Evolutionary conservation across 208 protist species (phyloP).

Genomic region (Trypanosoma theileri): DNA sequence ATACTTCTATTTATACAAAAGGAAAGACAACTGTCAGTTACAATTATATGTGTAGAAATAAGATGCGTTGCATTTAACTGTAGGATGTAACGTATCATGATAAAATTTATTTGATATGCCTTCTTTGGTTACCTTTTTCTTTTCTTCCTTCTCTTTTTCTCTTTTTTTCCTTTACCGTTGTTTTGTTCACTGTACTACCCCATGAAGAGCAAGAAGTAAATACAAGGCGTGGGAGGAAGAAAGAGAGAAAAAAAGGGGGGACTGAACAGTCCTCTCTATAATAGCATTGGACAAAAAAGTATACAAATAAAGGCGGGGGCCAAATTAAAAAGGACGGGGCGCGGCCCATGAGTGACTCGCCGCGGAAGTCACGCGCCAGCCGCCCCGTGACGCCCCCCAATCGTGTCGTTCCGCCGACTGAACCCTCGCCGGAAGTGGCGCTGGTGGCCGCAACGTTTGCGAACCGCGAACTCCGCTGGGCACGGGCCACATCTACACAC

Average conservation of each 20-base stretch:
- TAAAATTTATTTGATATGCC: neutral
- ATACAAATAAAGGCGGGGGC: too few relatives aligned
- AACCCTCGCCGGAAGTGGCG: slow-evolving; percentile 9
- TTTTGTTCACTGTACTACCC: neutral
- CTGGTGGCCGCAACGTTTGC: slow-evolving; percentile 33
- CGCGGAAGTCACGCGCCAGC: too few relatives aligned
- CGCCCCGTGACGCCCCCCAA: too few relatives aligned
- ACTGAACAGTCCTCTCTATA: too few relatives aligned
- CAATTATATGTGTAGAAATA: neutral
- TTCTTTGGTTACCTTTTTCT: slow-evolving; percentile 13
- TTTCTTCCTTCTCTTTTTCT: slow-evolving; percentile 5
- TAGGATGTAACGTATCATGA: neutral
- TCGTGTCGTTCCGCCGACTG: too few relatives aligned
- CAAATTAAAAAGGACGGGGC: neutral
- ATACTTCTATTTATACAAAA: neutral
- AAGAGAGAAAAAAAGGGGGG: neutral
- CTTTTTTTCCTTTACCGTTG: neutral
- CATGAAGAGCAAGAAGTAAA: too few relatives aligned
- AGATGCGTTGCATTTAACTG: neutral
- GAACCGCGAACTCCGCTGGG: slow-evolving; percentile 26
- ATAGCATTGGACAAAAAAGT: too few relatives aligned
- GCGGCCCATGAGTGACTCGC: neutral
- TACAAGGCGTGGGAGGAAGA: neutral
- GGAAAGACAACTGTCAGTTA: neutral
- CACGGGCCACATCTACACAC: slow-evolving; percentile 10